Base-by-base conservation (phyloP, 2,329 filamentous ascomycete genomes). In the Colletotrichum orbiculare region DNA sequence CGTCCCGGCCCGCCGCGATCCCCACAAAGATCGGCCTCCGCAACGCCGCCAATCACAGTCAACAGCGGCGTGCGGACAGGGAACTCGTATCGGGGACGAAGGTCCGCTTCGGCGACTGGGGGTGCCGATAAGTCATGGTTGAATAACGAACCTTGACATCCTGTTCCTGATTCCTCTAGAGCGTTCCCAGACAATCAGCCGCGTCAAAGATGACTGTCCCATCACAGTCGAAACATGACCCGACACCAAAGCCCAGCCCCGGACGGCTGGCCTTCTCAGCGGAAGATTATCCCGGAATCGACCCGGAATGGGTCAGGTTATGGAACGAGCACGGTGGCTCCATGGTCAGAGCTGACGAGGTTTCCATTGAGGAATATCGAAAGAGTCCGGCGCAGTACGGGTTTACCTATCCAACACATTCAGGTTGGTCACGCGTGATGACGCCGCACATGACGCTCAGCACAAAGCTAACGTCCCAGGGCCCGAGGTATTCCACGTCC, bases 291-390 rank as follows among this genome's bases (percentile, higher is more conserved):
- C 41, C 42, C 1, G 71, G 71, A 0, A 57, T 76, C 6, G 73
- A 76, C 54, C 58, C 63, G 2, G 69, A 75, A 69, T 76, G 74
- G 72, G 57, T 69, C 12, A 39, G 65, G 13, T 55, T 75, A 35
- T 76, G 73, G 74, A 70, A 69, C 45, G 57, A 68, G 4, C 67
- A 74, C 45, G 74, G 74, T n/a, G 64, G 67, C 12, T 67, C 68
- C 6, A 70, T 75, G 54, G 58, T 68, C 5, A 68, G 71, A 13
- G 71, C 73, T 1, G 73, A 75, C 25, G 65, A 74, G 54, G 68
- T 75, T 6, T 71, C 64, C 6, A 60, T 75, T 8, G 72, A 74
- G 9, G 66, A 73, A 35, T 74, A 73, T 50, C 69, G 71, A 12
- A 39, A 67, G 35, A 67, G 66, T 9, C 72, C 73, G 2, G 63